Evolutionary conservation across 139 green algal genomes (phyloP), one percentile per base, ranked within the genome.

Genomic region (Marvania coccoides): DNA sequence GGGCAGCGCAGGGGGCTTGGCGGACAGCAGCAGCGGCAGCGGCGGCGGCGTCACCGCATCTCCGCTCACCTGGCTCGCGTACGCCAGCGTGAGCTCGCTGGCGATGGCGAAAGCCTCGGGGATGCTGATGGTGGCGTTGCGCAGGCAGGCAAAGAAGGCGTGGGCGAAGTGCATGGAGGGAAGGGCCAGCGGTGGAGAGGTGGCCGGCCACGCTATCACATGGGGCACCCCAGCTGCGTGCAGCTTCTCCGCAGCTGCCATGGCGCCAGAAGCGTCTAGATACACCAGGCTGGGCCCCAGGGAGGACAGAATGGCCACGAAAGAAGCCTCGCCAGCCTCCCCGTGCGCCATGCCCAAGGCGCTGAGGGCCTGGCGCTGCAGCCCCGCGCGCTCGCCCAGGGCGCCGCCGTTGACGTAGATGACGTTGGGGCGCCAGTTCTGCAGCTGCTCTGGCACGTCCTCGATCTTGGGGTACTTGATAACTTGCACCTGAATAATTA

Each of bases 21-120:
- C 24, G 14, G 71, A 76, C 10, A 81, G 36, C 15, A 86, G 55
- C n/a, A 39, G 39, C 4, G 85, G 83, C 38, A 91, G 70, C n/a
- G 37, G 12, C 2, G 76, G 70, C 1, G 76, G 61, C n/a, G 62
- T 40, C 28, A 77, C 71, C 6, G 65, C 40, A 9, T 60, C 33
- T 28, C 70, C 77, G 46, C 24, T 77, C 26, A 59, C 13, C 45
- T 12, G 15, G 33, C 29, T 58, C 58, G 39, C 72, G 67, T 80
- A 73, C 4, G 70, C 63, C 35, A 71, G 58, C 24, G 42, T 54
- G 3, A 76, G 35, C 39, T 83, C 72, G 6, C 51, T 45, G 4
- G 75, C 80, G 0, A 92, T 30, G 6, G 81, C 79, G 67, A 88
- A 94, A 4, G 88, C 85, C 74, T 90, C 87, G 5, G 71, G 48